A percentile compares a stretch with the other conserved stretches of the same genome.
These are phyloP conservation scores for Fomitopsis pinicola DNA, from an alignment of 1,284 basidiomycete species.

Conservation along the genomic window DNA sequence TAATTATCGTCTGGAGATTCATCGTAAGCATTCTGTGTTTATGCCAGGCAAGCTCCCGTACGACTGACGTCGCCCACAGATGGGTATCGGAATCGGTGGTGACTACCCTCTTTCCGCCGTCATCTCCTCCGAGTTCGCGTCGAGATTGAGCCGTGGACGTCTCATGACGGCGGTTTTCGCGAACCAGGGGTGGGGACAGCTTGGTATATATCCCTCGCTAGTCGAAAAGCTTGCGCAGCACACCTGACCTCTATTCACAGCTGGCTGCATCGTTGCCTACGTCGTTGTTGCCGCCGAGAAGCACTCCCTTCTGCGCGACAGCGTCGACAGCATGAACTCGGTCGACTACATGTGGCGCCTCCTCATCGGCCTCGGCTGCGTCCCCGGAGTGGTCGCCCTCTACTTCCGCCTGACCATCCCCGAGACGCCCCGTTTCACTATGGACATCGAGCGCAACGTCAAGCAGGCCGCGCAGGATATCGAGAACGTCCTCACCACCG, in stretches of 20 bases:
- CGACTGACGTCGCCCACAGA: slow-evolving; percentile 10
- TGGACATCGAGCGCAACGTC: slow-evolving; percentile 86
- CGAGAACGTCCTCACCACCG: slow-evolving; percentile 56
- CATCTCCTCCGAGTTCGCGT: slow-evolving; percentile 59
- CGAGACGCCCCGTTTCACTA: slow-evolving; percentile 83
- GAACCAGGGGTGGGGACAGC: slow-evolving; percentile 51
- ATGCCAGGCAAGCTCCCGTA: no score
- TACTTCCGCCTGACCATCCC: slow-evolving; percentile 79
- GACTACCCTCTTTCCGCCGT: slow-evolving; percentile 49
- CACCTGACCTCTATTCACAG: slow-evolving; percentile 18
- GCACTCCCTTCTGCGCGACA: slow-evolving; percentile 46
- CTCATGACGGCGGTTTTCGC: slow-evolving; percentile 57
- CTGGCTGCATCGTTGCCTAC: slow-evolving; percentile 66
- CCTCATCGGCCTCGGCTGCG: slow-evolving; percentile 66
- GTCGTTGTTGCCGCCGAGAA: slow-evolving; percentile 72
- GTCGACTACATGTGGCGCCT: slow-evolving; percentile 68
- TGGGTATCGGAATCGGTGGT: slow-evolving; percentile 52
- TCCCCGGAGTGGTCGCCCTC: slow-evolving; percentile 63
- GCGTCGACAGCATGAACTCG: slow-evolving; percentile 36
- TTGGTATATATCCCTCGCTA: slow-evolving; percentile 30
- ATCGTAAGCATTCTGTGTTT: slow-evolving; percentile 26
- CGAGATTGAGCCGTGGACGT: slow-evolving; percentile 49
- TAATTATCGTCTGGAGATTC: slow-evolving; percentile 54
- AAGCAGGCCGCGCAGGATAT: slow-evolving; percentile 69
- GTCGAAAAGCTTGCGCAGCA: neutral